Base-by-base conservation (phyloP, 352 stramenopile species). In the Phytophthora fragariaefolia region DNA sequence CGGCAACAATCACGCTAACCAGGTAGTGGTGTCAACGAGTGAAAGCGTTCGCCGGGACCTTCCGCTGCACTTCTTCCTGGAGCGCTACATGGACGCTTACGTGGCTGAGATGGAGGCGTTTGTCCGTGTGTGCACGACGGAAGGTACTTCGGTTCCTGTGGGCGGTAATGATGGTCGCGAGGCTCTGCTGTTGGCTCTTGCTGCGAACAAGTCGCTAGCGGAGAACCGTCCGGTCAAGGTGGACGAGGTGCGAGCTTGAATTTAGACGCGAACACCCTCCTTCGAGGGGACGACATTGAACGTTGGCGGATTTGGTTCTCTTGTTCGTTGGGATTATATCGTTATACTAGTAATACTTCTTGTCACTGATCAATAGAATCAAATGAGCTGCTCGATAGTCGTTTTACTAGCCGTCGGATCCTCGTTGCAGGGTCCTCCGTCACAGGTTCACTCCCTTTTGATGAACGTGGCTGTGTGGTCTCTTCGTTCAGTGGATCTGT, bases 31-130 rank as follows among this genome's bases (percentile, higher is more conserved):
- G 45, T 86, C 80, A 1, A 89, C 77, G 43, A 66, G 58, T n/a
- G 60, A 74, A 30, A 72, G 46, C 40, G 77, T 89, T 42, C 64
- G 68, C 54, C 77, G 76, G 6, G 93, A 98, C 71, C 85, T 98
- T 79, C 95, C 93, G 20, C 89, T 96, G 67, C 85, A 98, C 63
- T 98, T 98, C 70, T 98, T 98, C 79, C 79, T 98, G 23, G 89
- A 84, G 52, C 91, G 93, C 60, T 98, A 98, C 80, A 97, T 96
- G 69, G 93, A 98, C 61, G 92, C 95, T 30, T 80, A 86, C 63
- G 66, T 85, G 48, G 73, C 72, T 36, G 85, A 93, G 69, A 88
- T 94, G 75, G 73, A 83, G 62, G 77, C 79, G 40, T 94, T 94
- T 52, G 72, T 91, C 15, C 70, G 67, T 15, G 79, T 85, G 49